Percentiles rank a stretch among this genome's conserved stretches.
Conservation (phyloP, 495 filamentous ascomycete species). For the Aspergillus bertholletiae region DNA sequence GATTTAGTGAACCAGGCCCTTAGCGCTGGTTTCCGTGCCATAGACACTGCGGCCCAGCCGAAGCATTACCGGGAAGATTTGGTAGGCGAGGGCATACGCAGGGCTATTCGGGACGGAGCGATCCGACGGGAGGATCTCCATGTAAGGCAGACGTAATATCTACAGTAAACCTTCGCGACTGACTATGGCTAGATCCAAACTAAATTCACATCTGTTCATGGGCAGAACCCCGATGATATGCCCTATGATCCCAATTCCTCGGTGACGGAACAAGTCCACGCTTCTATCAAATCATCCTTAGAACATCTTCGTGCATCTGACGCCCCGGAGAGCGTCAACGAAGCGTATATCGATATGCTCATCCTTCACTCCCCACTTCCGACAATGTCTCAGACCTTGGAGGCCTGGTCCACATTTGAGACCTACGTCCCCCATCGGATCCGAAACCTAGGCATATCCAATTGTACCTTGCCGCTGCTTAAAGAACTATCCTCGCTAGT, state of each 20-base stretch:
- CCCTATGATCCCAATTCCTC: conserved; percentile 54
- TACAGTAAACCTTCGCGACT: background rate
- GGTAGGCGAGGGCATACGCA: conserved; percentile 62
- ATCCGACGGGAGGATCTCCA: conserved; percentile 60
- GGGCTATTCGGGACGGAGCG: conserved; percentile 53
- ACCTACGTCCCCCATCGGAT: conserved; percentile 61
- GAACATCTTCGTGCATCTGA: conserved; percentile 48
- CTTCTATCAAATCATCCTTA: conserved; percentile 66
- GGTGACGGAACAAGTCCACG: conserved; percentile 58
- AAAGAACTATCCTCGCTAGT: conserved; percentile 41
- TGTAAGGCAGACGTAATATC: conserved; percentile 34
- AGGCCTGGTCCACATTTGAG: conserved; percentile 62
- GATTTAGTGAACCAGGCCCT: conserved; percentile 68
- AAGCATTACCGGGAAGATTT: conserved; percentile 72
- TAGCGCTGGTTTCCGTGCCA: conserved; percentile 64
- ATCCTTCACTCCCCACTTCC: conserved; percentile 68
- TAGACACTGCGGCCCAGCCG: conserved; percentile 80
- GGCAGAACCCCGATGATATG: conserved; percentile 56
- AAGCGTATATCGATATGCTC: conserved; percentile 67
- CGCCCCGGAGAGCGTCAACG: conserved; percentile 27
- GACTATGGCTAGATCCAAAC: conserved; percentile 63
- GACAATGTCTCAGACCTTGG: conserved; percentile 53
- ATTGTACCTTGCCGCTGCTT: conserved; percentile 55
- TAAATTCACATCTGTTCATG: conserved; percentile 65
- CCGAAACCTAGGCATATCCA: conserved; percentile 69